Evolutionary conservation across 2,329 filamentous ascomycete genomes (phyloP), one percentile per base, ranked within the genome.

Genomic region (Aspergillus sp.): DNA sequence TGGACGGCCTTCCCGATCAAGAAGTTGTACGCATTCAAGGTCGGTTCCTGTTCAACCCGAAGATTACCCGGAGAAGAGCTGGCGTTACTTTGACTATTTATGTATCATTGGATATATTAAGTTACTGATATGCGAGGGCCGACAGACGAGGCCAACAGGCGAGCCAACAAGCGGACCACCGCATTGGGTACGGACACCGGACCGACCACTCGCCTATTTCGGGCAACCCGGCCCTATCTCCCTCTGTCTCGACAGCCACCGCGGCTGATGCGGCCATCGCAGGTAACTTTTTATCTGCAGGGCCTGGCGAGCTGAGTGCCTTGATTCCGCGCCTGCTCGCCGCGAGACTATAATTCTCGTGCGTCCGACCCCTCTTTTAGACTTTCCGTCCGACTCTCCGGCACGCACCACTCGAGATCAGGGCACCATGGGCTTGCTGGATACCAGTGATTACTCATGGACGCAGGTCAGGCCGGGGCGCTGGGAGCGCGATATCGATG

Each of bases 401-500:
- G 27, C 1, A 13, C 22, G 40, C 13, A 13, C 19, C 15, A 17
- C 24, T 7, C 40, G 4, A 22, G 40, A 39, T 39, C 17, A 3
- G 40, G 20, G n/a, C 13, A 53, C 5, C 17, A 57, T 57, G 55
- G 55, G 55, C 5, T 57, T 50, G 17, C 12, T 57, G 19, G 55
- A 57, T 9, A 27, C 12, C 4, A 12, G 13, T 13, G 49, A 58
- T n/a, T 54, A 40, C 8, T 41, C 40, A 11, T 63, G 60, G 61
- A 33, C 42, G 2, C 34, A 61, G 27, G 40, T 34, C 5, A 51
- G 40, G 2, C 53, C 58, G 5, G 47, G 56, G 3, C 60, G 65
- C 13, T 69, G 65, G 67, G 66, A 69, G 41, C 62, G 67, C 2
- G 57, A 64, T 33, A 64, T 75, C 8, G 77, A 80, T 30, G 77